Evolutionary conservation across 257 asterid species (phyloP), one percentile per base, ranked within the genome.

Genomic region (Echium plantagineum): DNA sequence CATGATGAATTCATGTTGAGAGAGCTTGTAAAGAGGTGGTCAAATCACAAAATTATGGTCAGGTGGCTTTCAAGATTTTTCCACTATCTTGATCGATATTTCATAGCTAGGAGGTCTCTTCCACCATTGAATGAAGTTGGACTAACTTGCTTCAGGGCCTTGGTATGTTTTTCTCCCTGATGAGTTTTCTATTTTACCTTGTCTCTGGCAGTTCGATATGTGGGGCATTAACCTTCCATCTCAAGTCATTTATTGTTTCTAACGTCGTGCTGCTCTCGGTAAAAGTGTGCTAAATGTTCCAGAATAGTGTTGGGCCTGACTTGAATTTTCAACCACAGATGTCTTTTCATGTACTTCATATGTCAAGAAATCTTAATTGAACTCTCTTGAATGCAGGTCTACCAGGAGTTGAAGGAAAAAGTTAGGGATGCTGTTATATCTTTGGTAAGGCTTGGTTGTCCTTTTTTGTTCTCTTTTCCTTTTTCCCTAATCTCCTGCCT

Each of bases 51-150:
- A 74, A 67, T 93, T 80, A 89, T 93, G 99, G 99, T 93, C 49
- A 85, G 96, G 64, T 93, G 99, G 99, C 84, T 93, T 57, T 93
- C 99, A 5, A 79, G 96, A 56, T 93, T 93, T 81, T 93, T 93
- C 70, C 75, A 69, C 69, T 93, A 93, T 70, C 95, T 93, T 57
- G 99, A 93, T 70, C 94, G 99, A 38, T 93, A 93, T 78, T 93
- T 93, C 77, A 84, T 89, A 65, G 91, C 97, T 68, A 80, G 99
- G 71, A 86, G 97, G 76, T 93, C 99, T 17, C 96, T 93, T 69
- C 97, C 97, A 21, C 74, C 87, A 49, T 94, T 93, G 56, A 81
- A 74, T 62, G 95, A 89, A 81, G 99, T 93, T 73, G 99, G 96
- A 64, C 77, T 93, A 66, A 70, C 96, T 47, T 86, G 97, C 84